Evolutionary conservation across 1,284 basidiomycete species (phyloP), one percentile per base, ranked within the genome.

Genomic region (Athelia psychrophila): DNA sequence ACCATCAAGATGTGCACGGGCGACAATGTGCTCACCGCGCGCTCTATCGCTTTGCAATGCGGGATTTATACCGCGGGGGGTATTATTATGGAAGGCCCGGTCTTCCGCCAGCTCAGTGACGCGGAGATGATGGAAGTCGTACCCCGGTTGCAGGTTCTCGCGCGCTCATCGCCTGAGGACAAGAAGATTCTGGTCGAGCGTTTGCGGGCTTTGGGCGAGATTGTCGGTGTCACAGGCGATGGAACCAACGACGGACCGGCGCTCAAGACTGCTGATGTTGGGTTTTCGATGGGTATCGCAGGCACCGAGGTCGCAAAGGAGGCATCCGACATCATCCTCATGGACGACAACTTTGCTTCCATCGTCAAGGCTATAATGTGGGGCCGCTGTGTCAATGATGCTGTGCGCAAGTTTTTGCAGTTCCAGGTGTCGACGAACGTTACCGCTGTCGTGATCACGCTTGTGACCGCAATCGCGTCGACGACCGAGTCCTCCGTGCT

Each of bases 291-390:
- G 97, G 97, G 97, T 66, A 94, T 99, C 60, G 88, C 95, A 38
- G 97, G 97, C 35, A 99, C 97, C 2, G 97, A 99, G 67, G 95
- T 99, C 20, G 97, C 97, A 49, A 98, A 99, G 73, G 95, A 98
- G 71, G 97, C 97, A 2, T 98, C 95, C 9, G 97, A 99, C 65
- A 98, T 99, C 64, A 96, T 99, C 61, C 83, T 99, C 47, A 97
- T 98, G 94, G 91, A 95, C 66, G 96, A 98, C 74, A 97, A 98
- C 69, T 98, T 99, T 68, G 78, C 92, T 9, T 95, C 92, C 16
- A 96, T 99, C 66, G 93, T 98, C 58, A 89, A 93, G 63, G 96
- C 95, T 51, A 95, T 99, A 64, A 95, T 97, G 81, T 99, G 96
- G 96, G 96, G 96, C 44, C 92, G 96, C 53, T 96, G 94, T 67